phyloP scores from a whole-genome alignment of 108 stramenopile species.

The Nitzschia inconspicua region DNA sequence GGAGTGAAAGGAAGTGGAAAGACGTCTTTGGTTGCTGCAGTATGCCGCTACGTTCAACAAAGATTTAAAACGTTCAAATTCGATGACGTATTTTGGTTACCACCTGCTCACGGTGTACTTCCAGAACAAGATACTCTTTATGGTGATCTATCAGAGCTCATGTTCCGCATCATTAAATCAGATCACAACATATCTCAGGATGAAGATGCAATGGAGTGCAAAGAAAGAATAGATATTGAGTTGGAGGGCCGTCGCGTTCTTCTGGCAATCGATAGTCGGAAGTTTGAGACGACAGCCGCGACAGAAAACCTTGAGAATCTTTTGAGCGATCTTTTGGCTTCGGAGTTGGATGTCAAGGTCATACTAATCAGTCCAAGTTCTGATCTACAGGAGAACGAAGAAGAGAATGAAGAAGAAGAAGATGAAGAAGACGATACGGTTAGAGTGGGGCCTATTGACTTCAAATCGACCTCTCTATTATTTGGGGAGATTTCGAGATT shows the following conservation, averaged over 20 bases:
- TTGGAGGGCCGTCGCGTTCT: constrained; percentile 18
- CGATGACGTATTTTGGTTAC: constrained; percentile 36
- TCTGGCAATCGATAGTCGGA: constrained; percentile 24
- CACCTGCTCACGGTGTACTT: constrained; percentile 10
- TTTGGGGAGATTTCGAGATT: constrained; percentile 33
- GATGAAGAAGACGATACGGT: constrained; percentile 24
- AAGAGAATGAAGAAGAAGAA: no score
- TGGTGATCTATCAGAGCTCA: constrained; percentile 22
- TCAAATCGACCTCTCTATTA: constrained; percentile 28
- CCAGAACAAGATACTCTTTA: constrained; percentile 32
- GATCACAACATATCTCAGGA: constrained; percentile 20
- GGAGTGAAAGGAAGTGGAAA: constrained; percentile 58
- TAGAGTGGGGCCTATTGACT: constrained; percentile 15
- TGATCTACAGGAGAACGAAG: not conserved
- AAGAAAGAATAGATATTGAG: constrained; percentile 26
- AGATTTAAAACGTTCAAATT: constrained; percentile 21
- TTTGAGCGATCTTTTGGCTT: constrained; percentile 15
- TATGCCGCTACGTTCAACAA: constrained; percentile 25
- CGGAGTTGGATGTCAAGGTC: constrained; percentile 22
- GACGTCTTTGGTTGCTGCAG: constrained; percentile 16
- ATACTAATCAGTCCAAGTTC: constrained; percentile 17
- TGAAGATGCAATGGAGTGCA: constrained; percentile 28
- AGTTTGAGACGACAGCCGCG: constrained; percentile 13
- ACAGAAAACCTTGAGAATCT: constrained; percentile 26
- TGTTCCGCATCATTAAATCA: constrained; percentile 6